Evolutionary conservation across 225 moss, liverwort and hornwort species (phyloP), one percentile per base, ranked within the genome.

Genomic region (Bryum argenteum): DNA sequence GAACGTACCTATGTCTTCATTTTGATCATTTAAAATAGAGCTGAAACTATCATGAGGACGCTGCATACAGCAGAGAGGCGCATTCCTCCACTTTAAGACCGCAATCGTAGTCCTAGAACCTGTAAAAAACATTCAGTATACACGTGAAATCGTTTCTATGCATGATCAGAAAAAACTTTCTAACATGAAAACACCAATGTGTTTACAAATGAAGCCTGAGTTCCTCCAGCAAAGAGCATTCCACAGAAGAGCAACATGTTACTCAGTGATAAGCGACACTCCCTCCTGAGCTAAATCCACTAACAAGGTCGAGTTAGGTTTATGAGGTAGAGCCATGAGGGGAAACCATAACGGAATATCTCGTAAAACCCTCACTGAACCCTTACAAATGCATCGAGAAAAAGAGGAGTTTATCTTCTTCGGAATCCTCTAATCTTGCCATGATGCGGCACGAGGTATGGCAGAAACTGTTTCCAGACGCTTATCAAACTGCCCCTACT

Each of bases 1-100:
- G 11, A 56, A 15, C 66, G 48, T 74, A 78, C 78, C 82, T 71
- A 71, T 51, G 66, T 71, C 82, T 71, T 71, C 78, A 57, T 71
- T 82, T 17, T 71, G 74, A 20, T 82, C 71, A 51, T 74, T 82
- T 40, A 17, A 37, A 11, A 82, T 63, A 71, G 74, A 74, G 61
- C 56, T 70, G 57, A 77, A 67, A 63, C 67, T 48, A 71, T 52
- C 67, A 57, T 77, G 23, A 20, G 71, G 50, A 54, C 63, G 74
- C 37, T 53, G 80, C 62, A 67, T 40, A 26, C 47, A 80, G 45
- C 58, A 64, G 10, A 75, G 71, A n/a, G 62, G 66, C 28, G 61
- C 63, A 80, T 58, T 80, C 23, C 33, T 60, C 70, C 54, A 74
- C 77, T 77, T 80, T 54, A 77, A 67, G 4, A 77, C 74, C 58